A percentile compares a stretch with the other conserved stretches of the same genome.
Evolutionary conservation across 306 rosid species (phyloP).

Genomic region (Ochetophila trinervis): DNA sequence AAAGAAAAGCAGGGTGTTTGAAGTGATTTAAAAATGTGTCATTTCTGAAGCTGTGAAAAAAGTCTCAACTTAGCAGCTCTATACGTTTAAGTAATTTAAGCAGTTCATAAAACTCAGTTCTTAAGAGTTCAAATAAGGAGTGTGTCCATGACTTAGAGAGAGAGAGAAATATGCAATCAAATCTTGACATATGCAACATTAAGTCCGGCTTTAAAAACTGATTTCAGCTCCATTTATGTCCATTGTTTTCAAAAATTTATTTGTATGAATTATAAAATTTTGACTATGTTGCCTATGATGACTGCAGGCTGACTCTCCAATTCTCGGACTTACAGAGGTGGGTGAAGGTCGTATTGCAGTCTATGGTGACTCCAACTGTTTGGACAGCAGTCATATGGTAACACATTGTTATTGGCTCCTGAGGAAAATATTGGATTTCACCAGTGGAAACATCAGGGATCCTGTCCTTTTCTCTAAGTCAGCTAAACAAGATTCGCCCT

Average conservation of each 20-base stretch:
- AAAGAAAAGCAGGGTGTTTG: background rate
- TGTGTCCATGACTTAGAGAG: too few relatives aligned
- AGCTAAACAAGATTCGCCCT: constrained; percentile 45
- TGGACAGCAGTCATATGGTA: constrained; percentile 97
- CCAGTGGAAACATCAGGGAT: constrained; percentile 60
- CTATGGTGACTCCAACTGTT: constrained; percentile 95
- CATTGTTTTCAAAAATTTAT: background rate
- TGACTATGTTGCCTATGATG: constrained; percentile 24
- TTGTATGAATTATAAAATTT: background rate
- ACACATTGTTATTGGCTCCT: constrained; percentile 85
- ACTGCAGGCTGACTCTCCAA: constrained; percentile 88
- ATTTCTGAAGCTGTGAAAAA: background rate
- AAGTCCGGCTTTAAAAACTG: background rate
- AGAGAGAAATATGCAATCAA: too few relatives aligned
- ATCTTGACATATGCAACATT: background rate
- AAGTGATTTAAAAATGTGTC: background rate
- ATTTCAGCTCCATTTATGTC: background rate
- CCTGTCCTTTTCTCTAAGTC: constrained; percentile 75
- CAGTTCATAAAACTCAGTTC: background rate
- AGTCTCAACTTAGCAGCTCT: background rate
- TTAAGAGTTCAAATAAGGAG: background rate
- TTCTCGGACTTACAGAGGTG: constrained; percentile 67
- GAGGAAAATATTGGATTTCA: constrained; percentile 78
- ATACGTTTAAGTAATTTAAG: background rate
- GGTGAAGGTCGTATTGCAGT: constrained; percentile 80